Percentiles rank a stretch among this genome's conserved stretches.
These are phyloP conservation scores for Yarrowia deformans DNA, from an alignment of 805 yeast species.

Conservation along the genomic window DNA sequence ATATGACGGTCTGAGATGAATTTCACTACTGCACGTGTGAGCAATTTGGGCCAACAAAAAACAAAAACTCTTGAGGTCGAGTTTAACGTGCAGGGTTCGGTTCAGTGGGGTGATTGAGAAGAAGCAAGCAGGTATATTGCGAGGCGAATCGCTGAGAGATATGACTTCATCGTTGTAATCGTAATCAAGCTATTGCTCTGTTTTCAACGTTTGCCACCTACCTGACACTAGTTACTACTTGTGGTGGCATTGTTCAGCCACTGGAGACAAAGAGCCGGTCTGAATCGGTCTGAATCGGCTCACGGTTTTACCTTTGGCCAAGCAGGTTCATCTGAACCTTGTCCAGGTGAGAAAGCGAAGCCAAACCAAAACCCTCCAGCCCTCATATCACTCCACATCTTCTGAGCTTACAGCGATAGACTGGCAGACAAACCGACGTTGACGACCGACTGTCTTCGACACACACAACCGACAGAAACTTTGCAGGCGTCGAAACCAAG, in stretches of 20 bases:
- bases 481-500: no score
- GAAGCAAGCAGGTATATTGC: no score
- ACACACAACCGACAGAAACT: no score
- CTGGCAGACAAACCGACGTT: neutral
- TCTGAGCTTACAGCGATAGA: neutral
- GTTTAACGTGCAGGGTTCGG: constrained; percentile 18
- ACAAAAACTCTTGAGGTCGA: no score
- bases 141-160: no score
- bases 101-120: constrained; percentile 21
- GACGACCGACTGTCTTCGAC: neutral
- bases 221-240: neutral
- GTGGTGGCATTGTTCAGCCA: neutral
- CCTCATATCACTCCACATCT: constrained; percentile 33
- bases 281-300: constrained; percentile 4
- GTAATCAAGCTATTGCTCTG: no score
- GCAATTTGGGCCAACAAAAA: no score
- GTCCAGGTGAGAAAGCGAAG: constrained; percentile 6
- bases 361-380: constrained; percentile 31
- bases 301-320: constrained; percentile 19
- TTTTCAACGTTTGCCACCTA: no score
- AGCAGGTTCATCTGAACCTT: constrained; percentile 32
- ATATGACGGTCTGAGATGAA: constrained; percentile 22
- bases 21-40: constrained; percentile 30
- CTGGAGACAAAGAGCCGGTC: neutral
- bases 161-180: no score